A percentile compares a stretch with the other conserved stretches of the same genome.
Conservation (phyloP, 805 yeast species). For the Lipomyces anomalus region DNA sequence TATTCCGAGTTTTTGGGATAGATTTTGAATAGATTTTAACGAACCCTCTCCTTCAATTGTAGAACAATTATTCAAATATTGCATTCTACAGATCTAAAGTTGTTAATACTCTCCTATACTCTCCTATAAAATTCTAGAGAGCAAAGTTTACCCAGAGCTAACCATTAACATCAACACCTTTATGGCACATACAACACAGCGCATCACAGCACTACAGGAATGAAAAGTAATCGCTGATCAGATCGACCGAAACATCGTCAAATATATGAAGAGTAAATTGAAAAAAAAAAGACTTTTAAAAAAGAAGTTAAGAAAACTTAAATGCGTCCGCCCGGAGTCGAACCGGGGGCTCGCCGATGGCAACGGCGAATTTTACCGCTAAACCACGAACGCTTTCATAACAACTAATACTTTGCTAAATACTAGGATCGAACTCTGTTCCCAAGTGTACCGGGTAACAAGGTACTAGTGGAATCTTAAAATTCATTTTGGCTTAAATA, state of each 20-base stretch:
- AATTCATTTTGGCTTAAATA: neutral
- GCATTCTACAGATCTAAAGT: too few relatives aligned
- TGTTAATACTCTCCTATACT: too few relatives aligned
- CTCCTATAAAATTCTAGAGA: too few relatives aligned
- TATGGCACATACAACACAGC: neutral
- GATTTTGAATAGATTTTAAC: too few relatives aligned
- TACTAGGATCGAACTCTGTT: neutral
- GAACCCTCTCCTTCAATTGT: too few relatives aligned
- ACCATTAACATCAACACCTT: too few relatives aligned
- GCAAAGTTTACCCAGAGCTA: too few relatives aligned
- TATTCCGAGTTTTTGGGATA: too few relatives aligned
- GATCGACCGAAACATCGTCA: neutral
- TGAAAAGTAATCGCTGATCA: neutral
- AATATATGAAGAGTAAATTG: neutral
- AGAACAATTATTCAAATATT: too few relatives aligned
- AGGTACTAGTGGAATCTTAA: neutral
- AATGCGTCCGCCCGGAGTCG: slow-evolving; percentile 55
- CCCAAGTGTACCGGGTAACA: neutral
- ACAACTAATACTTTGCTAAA: neutral
- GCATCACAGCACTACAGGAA: neutral
- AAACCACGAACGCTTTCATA: neutral
- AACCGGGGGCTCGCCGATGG: slow-evolving; percentile 57
- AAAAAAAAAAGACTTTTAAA: too few relatives aligned
- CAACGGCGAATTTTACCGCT: slow-evolving; percentile 51
- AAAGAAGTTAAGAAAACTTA: neutral